Percentiles rank a stretch among this genome's conserved stretches.
Conservation (phyloP, 1,284 basidiomycete species). For the Tetrapyrgos nigripes region DNA sequence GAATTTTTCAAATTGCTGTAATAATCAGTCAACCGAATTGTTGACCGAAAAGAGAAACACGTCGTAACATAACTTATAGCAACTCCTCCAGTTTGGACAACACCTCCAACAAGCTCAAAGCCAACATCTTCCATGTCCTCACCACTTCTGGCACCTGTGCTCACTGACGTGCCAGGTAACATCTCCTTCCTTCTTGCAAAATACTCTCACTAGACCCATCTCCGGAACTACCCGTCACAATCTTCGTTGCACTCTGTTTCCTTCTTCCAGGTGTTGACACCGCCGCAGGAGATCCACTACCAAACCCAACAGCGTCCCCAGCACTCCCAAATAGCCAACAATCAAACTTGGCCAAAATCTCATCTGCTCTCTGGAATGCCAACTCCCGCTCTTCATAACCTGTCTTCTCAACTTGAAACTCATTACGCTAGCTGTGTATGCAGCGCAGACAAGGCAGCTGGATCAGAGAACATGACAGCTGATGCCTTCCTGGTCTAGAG, state of each 20-base stretch:
- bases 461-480: conserved; percentile 84
- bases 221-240: conserved; percentile 58
- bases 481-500: conserved; percentile 79
- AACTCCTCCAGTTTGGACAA: conserved; percentile 88
- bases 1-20: too few species aligned
- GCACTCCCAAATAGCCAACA: conserved; percentile 85
- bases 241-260: conserved; percentile 33
- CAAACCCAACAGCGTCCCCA: conserved; percentile 32
- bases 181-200: conserved; percentile 82
- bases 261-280: conserved; percentile 4
- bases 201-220: conserved; percentile 74
- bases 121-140: conserved; percentile 71
- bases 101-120: conserved; percentile 92
- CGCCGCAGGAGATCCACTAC: conserved; percentile 27
- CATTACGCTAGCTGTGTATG: conserved; percentile 93
- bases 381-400: conserved; percentile 91
- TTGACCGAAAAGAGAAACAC: too few species aligned
- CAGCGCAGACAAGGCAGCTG: conserved; percentile 85
- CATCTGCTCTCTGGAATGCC: conserved; percentile 91
- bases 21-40: too few species aligned
- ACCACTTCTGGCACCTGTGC: conserved; percentile 45
- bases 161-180: conserved; percentile 31
- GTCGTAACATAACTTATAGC: too few species aligned
- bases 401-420: conserved; percentile 90
- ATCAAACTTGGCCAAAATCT: conserved; percentile 88